Evolutionary conservation across 192 early-diverging fungal genomes (phyloP).

Genomic region (Funneliformis mosseae): DNA sequence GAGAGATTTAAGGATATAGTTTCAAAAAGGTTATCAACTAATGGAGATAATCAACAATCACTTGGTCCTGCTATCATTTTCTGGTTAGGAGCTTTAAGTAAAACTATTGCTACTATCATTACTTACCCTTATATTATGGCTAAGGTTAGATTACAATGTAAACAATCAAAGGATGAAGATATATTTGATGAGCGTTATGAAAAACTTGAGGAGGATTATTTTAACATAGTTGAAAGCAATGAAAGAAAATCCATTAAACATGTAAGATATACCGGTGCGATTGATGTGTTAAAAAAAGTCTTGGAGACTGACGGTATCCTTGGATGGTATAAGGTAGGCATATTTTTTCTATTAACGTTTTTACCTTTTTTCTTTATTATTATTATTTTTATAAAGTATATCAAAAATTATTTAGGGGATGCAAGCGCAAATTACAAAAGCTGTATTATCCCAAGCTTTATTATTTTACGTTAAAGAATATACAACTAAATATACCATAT

Average conservation of each 20-base stretch:
- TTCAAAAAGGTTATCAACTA: conserved; percentile 46
- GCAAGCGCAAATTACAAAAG: conserved; percentile 96
- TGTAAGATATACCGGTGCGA: conserved; percentile 75
- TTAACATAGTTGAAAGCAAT: conserved; percentile 40
- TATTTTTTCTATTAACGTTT: neutral
- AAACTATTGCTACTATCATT: conserved; percentile 85
- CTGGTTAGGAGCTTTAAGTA: conserved; percentile 88
- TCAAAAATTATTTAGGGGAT: conserved; percentile 69
- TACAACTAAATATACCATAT: conserved; percentile 71
- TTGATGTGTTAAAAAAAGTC: conserved; percentile 86
- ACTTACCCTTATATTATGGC: conserved; percentile 99
- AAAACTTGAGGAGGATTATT: conserved; percentile 36
- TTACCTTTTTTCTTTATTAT: conserved; percentile 31
- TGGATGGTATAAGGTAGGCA: conserved; percentile 91
- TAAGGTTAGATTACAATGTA: conserved; percentile 95
- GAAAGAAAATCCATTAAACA: conserved; percentile 38
- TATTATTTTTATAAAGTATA: neutral
- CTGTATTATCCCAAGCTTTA: conserved; percentile 98
- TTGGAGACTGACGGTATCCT: conserved; percentile 75
- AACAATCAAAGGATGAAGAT: conserved; percentile 58
- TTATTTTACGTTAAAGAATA: conserved; percentile 96
- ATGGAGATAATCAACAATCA: conserved; percentile 34
- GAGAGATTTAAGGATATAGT: conserved; percentile 73
- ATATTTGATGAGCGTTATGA: too few relatives aligned
- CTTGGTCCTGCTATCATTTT: conserved; percentile 87